Base-by-base conservation (phyloP, 495 filamentous ascomycete species). In the Amphirosellinia nigrospora region DNA sequence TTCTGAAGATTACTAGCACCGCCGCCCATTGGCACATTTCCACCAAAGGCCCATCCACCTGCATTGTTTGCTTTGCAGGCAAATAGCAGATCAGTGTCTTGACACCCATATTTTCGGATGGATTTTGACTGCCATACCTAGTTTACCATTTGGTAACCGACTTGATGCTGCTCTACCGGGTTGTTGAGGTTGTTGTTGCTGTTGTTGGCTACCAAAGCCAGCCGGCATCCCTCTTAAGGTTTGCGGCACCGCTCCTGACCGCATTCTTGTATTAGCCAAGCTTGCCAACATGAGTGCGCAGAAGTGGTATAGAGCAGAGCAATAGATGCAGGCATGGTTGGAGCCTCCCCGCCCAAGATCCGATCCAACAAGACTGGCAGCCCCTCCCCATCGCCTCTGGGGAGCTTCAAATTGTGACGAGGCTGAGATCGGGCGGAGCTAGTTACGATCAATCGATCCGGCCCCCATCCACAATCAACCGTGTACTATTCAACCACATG, bases 101-200 rank as follows among this genome's bases (percentile, higher is more conserved):
- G 38, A 52, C 65, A 36, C 74, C 58, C 21, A 70, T 52, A 21
- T 65, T 65, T 21, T 52, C 59, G 38, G 28, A 48, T 65, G 46
- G 38, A 36, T 70, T 70, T 70, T 63, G 45, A 60, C 28, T 62
- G 55, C 26, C 64, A 80, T 86, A 94, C 92, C 91, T 77, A 92
- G 82, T 81, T 92, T 92, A 61, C 90, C 90, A 72, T 92, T 92
- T 72, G 89, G 90, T 86, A 94, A 82, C 78, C 91, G 88, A 78
- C 81, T 85, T n/a, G 91, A 87, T 23, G 86, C 86, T 72, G 88
- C 86, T 80, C 90, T 86, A 73, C 86, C 87, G 71, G 90, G 86
- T 72, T 82, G 82, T 70, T 83, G 83, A 30, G 88, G 85, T 79
- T 89, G 89, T 82, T 85, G 85, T 71, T 90, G 85, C 79, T 89